phyloP scores from a whole-genome alignment of 192 early-diverging fungal species.

The Coemansia sp. region DNA sequence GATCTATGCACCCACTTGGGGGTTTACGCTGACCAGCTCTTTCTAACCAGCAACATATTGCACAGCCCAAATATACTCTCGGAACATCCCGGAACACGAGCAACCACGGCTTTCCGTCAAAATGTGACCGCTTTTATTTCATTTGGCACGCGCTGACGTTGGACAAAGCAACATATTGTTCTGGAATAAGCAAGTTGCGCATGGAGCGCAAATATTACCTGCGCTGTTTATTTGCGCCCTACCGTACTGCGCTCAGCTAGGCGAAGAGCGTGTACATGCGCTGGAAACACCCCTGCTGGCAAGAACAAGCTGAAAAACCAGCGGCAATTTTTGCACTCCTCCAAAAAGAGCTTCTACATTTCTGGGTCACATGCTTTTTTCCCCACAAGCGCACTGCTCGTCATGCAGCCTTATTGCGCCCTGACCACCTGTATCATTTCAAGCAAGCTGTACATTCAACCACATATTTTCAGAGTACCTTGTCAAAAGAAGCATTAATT shows the following conservation, averaged over 20 bases:
- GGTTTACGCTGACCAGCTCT: not conserved
- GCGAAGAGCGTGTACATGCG: not conserved
- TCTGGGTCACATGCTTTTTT: no score
- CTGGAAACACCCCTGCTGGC: not conserved
- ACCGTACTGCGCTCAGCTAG: not conserved
- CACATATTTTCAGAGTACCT: not conserved
- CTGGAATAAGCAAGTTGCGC: not conserved
- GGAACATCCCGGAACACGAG: not conserved
- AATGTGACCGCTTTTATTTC: not conserved
- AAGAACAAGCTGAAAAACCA: no score
- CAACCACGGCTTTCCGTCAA: not conserved
- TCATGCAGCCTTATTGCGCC: constrained; percentile 3
- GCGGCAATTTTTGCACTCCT: no score
- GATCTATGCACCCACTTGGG: not conserved
- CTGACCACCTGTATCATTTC: not conserved
- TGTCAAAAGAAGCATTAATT: not conserved
- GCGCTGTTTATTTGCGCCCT: not conserved
- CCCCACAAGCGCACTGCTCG: not conserved
- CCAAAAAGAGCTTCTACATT: no score
- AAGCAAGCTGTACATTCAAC: not conserved
- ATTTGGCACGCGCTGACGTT: constrained; percentile 1
- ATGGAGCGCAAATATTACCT: not conserved
- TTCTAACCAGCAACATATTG: no score
- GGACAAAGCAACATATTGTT: not conserved
- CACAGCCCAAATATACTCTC: not conserved